phyloP scores from a whole-genome alignment of 1,139 yeast genomes.

The Debaryomycetaceae sp. region DNA sequence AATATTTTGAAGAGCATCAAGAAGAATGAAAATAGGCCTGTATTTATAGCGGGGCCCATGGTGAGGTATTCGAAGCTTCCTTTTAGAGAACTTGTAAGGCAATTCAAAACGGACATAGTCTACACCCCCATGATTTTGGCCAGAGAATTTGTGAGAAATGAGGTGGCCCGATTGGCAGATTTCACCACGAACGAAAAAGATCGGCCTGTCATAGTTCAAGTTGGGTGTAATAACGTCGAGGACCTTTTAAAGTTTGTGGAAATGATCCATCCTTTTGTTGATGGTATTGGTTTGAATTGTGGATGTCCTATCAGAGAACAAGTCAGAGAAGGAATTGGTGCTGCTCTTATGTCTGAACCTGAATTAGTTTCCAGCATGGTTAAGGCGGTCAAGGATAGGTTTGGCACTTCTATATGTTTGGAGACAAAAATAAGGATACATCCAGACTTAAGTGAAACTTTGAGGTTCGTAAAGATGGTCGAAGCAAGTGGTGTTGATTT shows the following conservation, averaged over 20 bases:
- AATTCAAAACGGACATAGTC: constrained; percentile 74
- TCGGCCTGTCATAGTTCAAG: constrained; percentile 77
- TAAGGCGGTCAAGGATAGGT: constrained; percentile 68
- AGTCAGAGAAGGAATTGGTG: constrained; percentile 94
- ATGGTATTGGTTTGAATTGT: constrained; percentile 92
- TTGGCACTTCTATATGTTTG: constrained; percentile 65
- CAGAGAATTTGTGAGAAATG: constrained; percentile 86
- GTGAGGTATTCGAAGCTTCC: constrained; percentile 94
- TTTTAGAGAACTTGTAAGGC: constrained; percentile 75
- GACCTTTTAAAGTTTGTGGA: constrained; percentile 81
- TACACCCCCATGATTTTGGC: constrained; percentile 97
- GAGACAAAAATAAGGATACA: constrained; percentile 94
- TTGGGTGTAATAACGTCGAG: constrained; percentile 85
- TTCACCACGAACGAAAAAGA: constrained; percentile 75
- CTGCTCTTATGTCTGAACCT: constrained; percentile 85
- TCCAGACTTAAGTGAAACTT: constrained; percentile 66
- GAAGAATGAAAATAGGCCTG: constrained; percentile 50
- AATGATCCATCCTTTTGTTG: constrained; percentile 86
- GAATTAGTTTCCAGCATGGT: constrained; percentile 84
- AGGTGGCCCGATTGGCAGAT: constrained; percentile 75
- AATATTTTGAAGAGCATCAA: constrained; percentile 39
- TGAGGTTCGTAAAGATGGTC: constrained; percentile 65
- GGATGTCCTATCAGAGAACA: constrained; percentile 98
- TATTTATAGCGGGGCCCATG: constrained; percentile 91
- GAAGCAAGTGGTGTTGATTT: constrained; percentile 90